Conservation (phyloP, 202 grass and related monocot genomes). For the Thinopyrum obtusiflorum region DNA sequence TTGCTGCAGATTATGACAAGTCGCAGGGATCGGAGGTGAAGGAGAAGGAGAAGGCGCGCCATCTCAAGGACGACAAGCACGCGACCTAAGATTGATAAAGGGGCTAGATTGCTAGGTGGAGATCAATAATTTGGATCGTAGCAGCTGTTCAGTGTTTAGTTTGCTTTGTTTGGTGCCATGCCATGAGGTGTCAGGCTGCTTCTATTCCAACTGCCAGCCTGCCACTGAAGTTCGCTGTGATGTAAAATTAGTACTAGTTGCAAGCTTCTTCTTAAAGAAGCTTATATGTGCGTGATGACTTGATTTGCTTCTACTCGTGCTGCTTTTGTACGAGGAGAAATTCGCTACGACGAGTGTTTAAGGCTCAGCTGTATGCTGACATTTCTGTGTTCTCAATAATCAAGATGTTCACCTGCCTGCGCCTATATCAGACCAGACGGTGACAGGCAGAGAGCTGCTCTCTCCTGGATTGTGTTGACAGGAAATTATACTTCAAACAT, state of each 20-base stretch:
- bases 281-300: too few relatives aligned
- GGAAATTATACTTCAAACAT: too few relatives aligned
- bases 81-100: neutral
- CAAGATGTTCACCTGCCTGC: too few relatives aligned
- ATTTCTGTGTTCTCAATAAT: too few relatives aligned
- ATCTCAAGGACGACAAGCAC: slow-evolving; percentile 29
- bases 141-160: neutral
- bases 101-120: neutral
- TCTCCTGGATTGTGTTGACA: too few relatives aligned
- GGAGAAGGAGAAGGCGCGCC: slow-evolving; percentile 70
- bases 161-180: neutral
- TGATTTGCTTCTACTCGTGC: neutral
- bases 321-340: neutral
- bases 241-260: neutral
- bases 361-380: too few relatives aligned
- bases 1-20: slow-evolving; percentile 42
- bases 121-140: neutral
- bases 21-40: slow-evolving; percentile 74
- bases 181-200: neutral
- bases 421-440: too few relatives aligned
- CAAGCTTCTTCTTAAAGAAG: too few relatives aligned
- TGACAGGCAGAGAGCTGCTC: too few relatives aligned
- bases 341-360: neutral
- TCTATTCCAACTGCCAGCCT: neutral
- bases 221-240: neutral